Percentiles rank a stretch among this genome's conserved stretches.
These are phyloP conservation scores for Kitagawia praeruptora DNA, from an alignment of 129 eudicot species.

Conservation along the genomic window DNA sequence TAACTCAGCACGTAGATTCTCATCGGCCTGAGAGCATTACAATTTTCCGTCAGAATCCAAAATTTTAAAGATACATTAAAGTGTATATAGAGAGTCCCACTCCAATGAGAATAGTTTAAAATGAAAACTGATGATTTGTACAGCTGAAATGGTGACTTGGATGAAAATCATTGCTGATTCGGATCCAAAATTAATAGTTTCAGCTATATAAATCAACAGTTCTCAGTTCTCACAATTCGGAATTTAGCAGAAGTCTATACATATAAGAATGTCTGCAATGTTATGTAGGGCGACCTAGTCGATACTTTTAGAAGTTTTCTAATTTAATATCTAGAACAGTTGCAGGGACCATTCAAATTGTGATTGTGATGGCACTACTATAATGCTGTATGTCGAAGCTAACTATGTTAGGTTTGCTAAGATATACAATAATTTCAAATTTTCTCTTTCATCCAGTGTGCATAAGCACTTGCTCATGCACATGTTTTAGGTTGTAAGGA, in stretches of 20 bases:
- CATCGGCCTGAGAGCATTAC: conserved; percentile 53
- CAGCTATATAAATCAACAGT: neutral
- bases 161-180: neutral
- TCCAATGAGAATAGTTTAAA: neutral
- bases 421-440: neutral
- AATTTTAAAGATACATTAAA: neutral
- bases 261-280: neutral
- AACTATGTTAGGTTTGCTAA: neutral
- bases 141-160: neutral
- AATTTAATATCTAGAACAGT: neutral
- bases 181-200: neutral
- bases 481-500: neutral
- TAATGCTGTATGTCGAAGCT: neutral
- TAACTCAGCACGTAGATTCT: conserved; percentile 48
- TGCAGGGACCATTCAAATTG: neutral
- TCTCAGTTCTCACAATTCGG: neutral
- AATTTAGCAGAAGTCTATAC: neutral
- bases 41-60: neutral
- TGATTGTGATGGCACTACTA: neutral
- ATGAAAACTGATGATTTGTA: neutral
- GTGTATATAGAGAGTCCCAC: neutral
- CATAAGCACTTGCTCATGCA: too few species aligned
- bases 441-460: neutral
- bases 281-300: neutral
- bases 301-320: neutral